A percentile compares a stretch with the other conserved stretches of the same genome.
These are phyloP conservation scores for Ottelia alismoides DNA, from an alignment of 106 monocot genomes.

Conservation along the genomic window DNA sequence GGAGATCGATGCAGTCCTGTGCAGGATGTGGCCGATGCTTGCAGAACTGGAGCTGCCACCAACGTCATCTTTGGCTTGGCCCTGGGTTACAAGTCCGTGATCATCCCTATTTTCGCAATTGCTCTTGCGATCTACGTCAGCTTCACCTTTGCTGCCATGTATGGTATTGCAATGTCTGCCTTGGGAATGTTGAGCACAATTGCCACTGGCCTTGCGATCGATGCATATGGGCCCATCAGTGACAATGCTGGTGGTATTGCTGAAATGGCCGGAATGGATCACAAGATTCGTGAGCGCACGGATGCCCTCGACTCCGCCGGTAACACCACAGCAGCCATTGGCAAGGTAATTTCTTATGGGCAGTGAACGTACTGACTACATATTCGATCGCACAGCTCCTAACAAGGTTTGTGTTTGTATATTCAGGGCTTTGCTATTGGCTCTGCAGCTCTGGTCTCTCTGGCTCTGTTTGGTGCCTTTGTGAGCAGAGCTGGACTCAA, in stretches of 20 bases:
- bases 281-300: conserved; percentile 70
- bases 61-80: conserved; percentile 25
- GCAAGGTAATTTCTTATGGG: conserved; percentile 28
- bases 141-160: conserved; percentile 25
- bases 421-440: conserved; percentile 57
- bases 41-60: conserved; percentile 22
- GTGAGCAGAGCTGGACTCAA: conserved; percentile 46
- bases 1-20: conserved; percentile 21
- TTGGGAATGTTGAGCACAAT: conserved; percentile 26
- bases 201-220: conserved; percentile 20
- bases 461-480: conserved; percentile 34
- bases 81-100: conserved; percentile 25
- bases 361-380: too few relatives aligned
- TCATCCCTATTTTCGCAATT: conserved; percentile 22
- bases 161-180: conserved; percentile 21
- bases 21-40: conserved; percentile 22
- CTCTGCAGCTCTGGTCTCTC: conserved; percentile 25
- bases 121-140: conserved; percentile 21
- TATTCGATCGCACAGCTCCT: too few relatives aligned
- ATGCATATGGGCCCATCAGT: conserved; percentile 24
- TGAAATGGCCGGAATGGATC: conserved; percentile 94
- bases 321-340: conserved; percentile 90
- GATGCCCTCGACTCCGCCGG: conserved; percentile 86
- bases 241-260: conserved; percentile 94
- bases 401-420: too few relatives aligned